Base-by-base conservation (phyloP, 2,329 filamentous ascomycete genomes). In the Aspergillus pseudotamarii region DNA sequence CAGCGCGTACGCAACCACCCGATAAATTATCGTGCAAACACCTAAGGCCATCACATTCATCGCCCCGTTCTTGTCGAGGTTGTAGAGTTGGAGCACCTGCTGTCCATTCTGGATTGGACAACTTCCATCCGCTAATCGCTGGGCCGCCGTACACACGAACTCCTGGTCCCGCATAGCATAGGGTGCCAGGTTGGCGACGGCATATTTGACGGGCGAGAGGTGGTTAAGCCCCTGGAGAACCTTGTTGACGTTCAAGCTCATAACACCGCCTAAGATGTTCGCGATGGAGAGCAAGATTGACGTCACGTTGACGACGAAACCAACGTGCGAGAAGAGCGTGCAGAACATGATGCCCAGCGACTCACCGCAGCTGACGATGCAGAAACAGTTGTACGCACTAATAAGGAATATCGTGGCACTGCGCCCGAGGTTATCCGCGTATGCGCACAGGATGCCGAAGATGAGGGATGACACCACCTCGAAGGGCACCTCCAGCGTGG, bases 321-420 rank as follows among this genome's bases (percentile, higher is more conserved):
- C 91, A 0, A 89, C 91, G 72, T 93, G 90, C 38, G 80, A 79
- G 73, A 93, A 91, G 10, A 93, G 78, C 0, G 90, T 93, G 78
- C 92, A 92, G 81, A 93, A 93, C 79, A 92, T 88, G 72, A 94
- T 93, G 0, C 91, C 91, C 1, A 93, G 72, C 59, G 87, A 90
- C 79, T 93, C 91, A 30, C 91, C 91, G 70, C 89, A 92, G 59
- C 82, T 89, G 19, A 92, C 89, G 60, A 93, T 86, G 67, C 88
- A 90, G 71, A 93, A 92, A 66, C 87, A 88, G 68, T 89, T 87
- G 76, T 90, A 91, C 2, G 86, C 83, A 58, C 85, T 82, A 48
- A 90, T 84, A 69, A 92, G 91, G 75, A 89, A 91, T 74, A 91
- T 86, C 64, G 83, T 79, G 0, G 79, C 83, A 0, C 87, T 89